Conservation (phyloP, 1,284 basidiomycete genomes). For the Ustilago trichophora region DNA sequence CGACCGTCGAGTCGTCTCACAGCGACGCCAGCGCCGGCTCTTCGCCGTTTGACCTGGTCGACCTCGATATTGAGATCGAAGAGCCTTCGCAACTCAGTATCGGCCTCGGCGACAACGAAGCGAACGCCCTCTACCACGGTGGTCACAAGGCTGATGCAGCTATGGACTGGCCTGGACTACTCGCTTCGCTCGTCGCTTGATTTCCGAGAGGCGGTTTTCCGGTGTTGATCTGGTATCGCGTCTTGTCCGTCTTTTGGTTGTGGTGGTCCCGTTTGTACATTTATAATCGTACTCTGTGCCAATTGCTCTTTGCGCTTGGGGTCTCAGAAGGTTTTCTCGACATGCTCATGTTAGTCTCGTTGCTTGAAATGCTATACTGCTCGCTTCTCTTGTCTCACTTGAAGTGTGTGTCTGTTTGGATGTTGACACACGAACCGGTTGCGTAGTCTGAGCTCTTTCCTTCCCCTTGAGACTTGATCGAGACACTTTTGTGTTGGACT, state of each 20-base stretch:
- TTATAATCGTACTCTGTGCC: not conserved
- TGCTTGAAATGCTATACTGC: too few relatives aligned
- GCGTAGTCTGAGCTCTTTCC: too few relatives aligned
- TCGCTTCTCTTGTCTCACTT: too few relatives aligned
- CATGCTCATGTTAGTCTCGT: too few relatives aligned
- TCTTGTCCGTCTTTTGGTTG: not conserved
- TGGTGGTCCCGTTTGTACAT: slow-evolving; percentile 19
- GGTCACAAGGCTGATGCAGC: slow-evolving; percentile 7
- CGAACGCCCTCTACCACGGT: not conserved
- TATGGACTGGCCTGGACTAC: slow-evolving; percentile 34
- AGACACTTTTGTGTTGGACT: too few relatives aligned
- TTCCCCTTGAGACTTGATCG: too few relatives aligned
- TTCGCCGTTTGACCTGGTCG: slow-evolving; percentile 46
- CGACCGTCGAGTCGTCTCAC: slow-evolving; percentile 11
- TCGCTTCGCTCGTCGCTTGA: slow-evolving; percentile 30
- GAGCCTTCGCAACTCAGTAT: slow-evolving; percentile 40
- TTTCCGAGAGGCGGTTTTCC: not conserved
- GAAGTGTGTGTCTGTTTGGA: too few relatives aligned
- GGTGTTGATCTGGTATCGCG: slow-evolving; percentile 9
- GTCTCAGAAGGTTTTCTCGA: too few relatives aligned
- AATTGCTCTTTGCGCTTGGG: too few relatives aligned
- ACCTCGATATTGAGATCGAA: slow-evolving; percentile 49
- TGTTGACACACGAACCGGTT: too few relatives aligned
- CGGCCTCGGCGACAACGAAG: slow-evolving; percentile 17
- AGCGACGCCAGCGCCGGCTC: slow-evolving; percentile 25